Base-by-base conservation (phyloP, 768 basidiomycete genomes). In the Collybia mongolica region DNA sequence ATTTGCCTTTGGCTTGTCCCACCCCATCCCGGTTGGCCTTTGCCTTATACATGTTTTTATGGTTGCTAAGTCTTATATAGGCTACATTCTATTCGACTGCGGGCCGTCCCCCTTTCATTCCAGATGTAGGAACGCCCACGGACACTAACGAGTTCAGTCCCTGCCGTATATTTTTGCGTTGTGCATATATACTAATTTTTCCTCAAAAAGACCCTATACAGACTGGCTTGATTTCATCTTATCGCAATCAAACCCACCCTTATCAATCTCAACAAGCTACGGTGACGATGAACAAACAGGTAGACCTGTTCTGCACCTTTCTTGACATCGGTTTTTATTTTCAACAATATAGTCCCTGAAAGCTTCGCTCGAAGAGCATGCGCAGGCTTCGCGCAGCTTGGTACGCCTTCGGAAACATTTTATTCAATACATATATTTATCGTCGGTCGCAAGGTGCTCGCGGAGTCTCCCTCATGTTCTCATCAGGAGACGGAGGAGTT, bases 271-370 rank as follows among this genome's bases (percentile, higher is more conserved):
- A 0, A 88, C 84, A 0, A 86, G 83, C 54, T 90, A 90, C 60
- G 84, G 76, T 3, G 87, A 90, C 41, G 76, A 81, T 51, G 88
- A 90, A 49, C 86, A 86, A 60, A 82, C 85, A 23, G 79, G 84
- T 84, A 50, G 35, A 58, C 49, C 22, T n/a, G n/a, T 7, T 19
- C 11, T 22, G 2, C 7, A 26, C 18, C 19, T 11, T 39, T 1
- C 18, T 8, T 5, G 12, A 24, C 39, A n/a, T 28, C 20, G 22
- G 28, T 24, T 18, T 28, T 46, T 28, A 23, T 26, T 4, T 23
- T 29, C 39, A 15, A 39, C 23, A 49, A 48, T 36, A 7, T 39
- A 82, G 83, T 88, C 19, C 84, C 87, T n/a, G 46, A 62, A 45
- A 70, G 64, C 48, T 86, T 76, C 56, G 84, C 86, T 8, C 55